A percentile compares a stretch with the other conserved stretches of the same genome.
Conservation (phyloP, 2,329 filamentous ascomycete genomes). For the Aspergillus oerlinghausenensis region DNA sequence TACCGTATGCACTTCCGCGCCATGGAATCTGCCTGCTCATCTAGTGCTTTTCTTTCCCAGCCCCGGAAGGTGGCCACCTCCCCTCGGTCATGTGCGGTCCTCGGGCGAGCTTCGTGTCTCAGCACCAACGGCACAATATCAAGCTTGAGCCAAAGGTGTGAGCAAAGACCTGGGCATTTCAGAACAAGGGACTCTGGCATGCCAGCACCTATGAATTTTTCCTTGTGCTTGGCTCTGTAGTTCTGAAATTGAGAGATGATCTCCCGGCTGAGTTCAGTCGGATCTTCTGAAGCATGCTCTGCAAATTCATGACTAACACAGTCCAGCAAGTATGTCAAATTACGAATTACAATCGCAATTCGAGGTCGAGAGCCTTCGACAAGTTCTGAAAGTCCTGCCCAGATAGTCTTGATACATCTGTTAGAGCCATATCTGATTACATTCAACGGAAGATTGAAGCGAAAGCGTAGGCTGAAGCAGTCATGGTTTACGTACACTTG, state of each 20-base stretch:
- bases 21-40: constrained; percentile 75
- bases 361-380: background rate
- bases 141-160: constrained; percentile 66
- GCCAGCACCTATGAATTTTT: constrained; percentile 68
- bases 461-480: too few species aligned
- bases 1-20: constrained; percentile 69
- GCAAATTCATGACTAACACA: constrained; percentile 41
- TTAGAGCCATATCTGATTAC: too few species aligned
- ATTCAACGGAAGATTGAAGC: too few species aligned
- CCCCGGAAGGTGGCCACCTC: constrained; percentile 20
- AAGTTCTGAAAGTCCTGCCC: constrained; percentile 1
- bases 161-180: constrained; percentile 60
- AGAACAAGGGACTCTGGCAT: constrained; percentile 55
- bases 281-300: constrained; percentile 51
- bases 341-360: constrained; percentile 63
- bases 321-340: constrained; percentile 66
- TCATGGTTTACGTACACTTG: too few species aligned
- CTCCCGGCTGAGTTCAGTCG: constrained; percentile 52
- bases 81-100: constrained; percentile 1
- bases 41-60: constrained; percentile 55
- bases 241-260: constrained; percentile 51
- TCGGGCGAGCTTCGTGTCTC: constrained; percentile 6
- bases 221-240: constrained; percentile 60
- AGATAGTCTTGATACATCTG: too few species aligned
- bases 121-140: constrained; percentile 69